phyloP scores from a whole-genome alignment of 148 eudicot genomes.

The Cornus suecica region DNA sequence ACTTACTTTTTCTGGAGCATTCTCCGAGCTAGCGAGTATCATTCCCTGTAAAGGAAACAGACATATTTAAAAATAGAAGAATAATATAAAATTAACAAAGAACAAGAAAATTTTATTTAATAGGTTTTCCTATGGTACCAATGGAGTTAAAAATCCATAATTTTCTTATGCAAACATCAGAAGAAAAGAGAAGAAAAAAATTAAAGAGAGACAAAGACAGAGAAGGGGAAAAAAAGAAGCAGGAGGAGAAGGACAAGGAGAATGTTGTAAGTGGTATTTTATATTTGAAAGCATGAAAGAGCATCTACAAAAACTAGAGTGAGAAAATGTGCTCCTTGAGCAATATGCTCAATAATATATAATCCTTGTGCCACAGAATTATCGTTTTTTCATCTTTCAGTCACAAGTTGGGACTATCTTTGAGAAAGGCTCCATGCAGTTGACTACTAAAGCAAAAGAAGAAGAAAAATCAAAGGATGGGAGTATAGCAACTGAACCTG shows the following conservation, averaged over 20 bases:
- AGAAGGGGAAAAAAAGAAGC: no score
- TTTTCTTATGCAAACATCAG: no score
- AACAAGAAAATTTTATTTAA: not conserved
- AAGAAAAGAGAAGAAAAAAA: no score
- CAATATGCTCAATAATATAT: not conserved
- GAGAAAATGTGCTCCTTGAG: not conserved
- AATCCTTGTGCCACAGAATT: not conserved
- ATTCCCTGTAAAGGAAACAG: slow-evolving; percentile 45
- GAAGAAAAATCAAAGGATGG: not conserved
- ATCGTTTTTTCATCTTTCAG: not conserved
- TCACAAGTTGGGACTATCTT: not conserved
- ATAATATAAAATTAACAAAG: not conserved
- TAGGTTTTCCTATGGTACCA: not conserved
- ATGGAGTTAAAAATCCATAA: not conserved
- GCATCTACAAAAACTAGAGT: not conserved
- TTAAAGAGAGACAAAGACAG: no score
- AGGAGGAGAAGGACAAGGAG: not conserved
- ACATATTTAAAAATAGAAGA: slow-evolving; percentile 2
- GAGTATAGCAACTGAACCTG: slow-evolving; percentile 31
- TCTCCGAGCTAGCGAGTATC: slow-evolving; percentile 59
- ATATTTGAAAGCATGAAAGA: slow-evolving; percentile 1
- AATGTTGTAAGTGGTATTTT: not conserved
- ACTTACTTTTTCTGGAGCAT: slow-evolving; percentile 52
- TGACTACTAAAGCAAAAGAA: not conserved
- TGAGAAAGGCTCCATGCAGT: not conserved